These are phyloP conservation scores for Strobilomyces dryophilus DNA, from an alignment of 768 basidiomycete genomes.

Conservation along the genomic window DNA sequence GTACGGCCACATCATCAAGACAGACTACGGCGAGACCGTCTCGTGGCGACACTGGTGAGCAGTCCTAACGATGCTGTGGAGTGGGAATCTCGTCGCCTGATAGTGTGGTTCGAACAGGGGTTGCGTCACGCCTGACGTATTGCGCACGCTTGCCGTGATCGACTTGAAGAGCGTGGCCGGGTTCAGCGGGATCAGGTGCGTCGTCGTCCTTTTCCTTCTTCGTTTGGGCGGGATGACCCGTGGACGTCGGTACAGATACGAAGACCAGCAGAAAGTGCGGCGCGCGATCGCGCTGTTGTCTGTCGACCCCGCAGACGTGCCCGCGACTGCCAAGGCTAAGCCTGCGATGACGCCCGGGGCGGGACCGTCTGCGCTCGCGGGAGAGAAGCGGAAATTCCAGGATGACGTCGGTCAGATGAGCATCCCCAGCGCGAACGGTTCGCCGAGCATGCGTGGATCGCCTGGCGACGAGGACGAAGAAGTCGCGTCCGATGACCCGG, in stretches of 20 bases:
- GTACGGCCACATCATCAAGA: conserved; percentile 51
- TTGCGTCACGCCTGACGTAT: conserved; percentile 60
- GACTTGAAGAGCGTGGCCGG: conserved; percentile 44
- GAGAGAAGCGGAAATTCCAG: conserved; percentile 44
- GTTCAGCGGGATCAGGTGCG: conserved; percentile 48
- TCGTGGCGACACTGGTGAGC: conserved; percentile 76
- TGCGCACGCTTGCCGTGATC: conserved; percentile 44
- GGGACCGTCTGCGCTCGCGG: conserved; percentile 11
- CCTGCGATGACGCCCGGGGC: conserved; percentile 2
- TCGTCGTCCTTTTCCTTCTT: not conserved
- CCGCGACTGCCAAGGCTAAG: conserved; percentile 37
- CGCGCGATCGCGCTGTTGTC: conserved; percentile 50
- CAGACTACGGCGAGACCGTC: conserved; percentile 56
- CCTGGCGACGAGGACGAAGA: conserved; percentile 42
- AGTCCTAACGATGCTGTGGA: conserved; percentile 7
- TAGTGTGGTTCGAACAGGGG: conserved; percentile 43
- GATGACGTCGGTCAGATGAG: conserved; percentile 19
- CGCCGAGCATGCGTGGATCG: not conserved
- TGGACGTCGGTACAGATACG: conserved; percentile 33
- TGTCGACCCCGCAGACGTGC: conserved; percentile 57
- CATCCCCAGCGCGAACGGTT: conserved; percentile 15
- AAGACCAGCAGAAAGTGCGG: conserved; percentile 62
- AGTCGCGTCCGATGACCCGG: conserved; percentile 40
- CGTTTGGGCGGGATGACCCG: not conserved
- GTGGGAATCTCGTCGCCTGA: not conserved